These are phyloP conservation scores for Clonostachys byssicola DNA, from an alignment of 2,329 filamentous ascomycete genomes.

Conservation along the genomic window DNA sequence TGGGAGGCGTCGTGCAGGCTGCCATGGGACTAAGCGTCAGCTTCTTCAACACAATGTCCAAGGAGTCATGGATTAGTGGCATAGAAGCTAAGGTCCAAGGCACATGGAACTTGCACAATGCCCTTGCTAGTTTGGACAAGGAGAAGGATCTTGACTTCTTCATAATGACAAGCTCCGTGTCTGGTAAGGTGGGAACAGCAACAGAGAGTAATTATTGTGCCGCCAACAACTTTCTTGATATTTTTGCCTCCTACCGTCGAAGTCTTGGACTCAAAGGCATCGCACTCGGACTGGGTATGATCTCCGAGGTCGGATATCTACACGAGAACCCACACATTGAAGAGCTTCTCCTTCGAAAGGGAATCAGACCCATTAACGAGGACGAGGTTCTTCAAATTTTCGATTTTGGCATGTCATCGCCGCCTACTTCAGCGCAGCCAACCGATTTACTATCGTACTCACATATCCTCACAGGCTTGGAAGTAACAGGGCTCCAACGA, in stretches of 20 bases:
- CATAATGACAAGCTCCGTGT: constrained; percentile 12
- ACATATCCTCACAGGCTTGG: constrained; percentile 16
- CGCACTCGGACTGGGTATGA: constrained; percentile 22
- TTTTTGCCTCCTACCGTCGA: constrained; percentile 19
- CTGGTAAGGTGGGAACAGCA: constrained; percentile 18
- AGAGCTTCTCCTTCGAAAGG: constrained; percentile 22
- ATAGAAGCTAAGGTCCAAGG: constrained; percentile 17
- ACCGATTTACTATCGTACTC: constrained; percentile 3
- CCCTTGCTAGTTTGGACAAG: background rate
- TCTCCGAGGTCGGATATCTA: constrained; percentile 29
- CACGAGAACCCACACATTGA: constrained; percentile 28
- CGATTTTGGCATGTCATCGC: constrained; percentile 13
- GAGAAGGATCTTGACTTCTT: constrained; percentile 21
- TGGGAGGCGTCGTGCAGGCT: constrained; percentile 24
- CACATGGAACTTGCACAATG: constrained; percentile 18
- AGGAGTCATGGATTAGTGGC: constrained; percentile 12
- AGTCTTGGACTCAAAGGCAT: constrained; percentile 15
- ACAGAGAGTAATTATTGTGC: constrained; percentile 24
- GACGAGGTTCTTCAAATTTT: constrained; percentile 19
- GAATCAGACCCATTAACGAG: constrained; percentile 24
- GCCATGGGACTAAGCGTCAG: constrained; percentile 23
- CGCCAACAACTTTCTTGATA: constrained; percentile 25
- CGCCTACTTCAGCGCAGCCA: constrained; percentile 2
- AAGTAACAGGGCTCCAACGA: constrained; percentile 8
- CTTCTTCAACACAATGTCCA: constrained; percentile 15